These are phyloP conservation scores for Cornus suecica DNA, from an alignment of 148 eudicot genomes.

Conservation along the genomic window DNA sequence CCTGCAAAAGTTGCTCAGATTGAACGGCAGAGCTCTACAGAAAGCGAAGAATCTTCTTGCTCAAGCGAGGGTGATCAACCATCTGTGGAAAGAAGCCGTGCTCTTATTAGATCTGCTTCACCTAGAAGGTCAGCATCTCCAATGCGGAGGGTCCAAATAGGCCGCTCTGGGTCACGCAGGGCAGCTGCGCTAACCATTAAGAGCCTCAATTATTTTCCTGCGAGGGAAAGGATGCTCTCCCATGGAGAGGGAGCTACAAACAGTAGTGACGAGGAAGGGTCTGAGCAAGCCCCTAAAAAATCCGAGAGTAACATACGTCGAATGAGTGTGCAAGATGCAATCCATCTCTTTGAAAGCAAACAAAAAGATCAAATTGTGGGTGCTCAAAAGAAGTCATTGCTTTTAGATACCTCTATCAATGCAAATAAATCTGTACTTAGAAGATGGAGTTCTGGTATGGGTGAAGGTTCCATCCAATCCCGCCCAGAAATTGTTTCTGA, in stretches of 20 bases:
- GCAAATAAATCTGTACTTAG: constrained; percentile 69
- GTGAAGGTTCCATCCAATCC: constrained; percentile 41
- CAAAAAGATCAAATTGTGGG: constrained; percentile 63
- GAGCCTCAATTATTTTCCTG: constrained; percentile 67
- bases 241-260: constrained; percentile 36
- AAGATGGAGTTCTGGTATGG: constrained; percentile 91
- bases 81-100: constrained; percentile 76
- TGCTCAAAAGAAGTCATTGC: constrained; percentile 39
- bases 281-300: constrained; percentile 46
- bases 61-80: constrained; percentile 76
- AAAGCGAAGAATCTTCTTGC: constrained; percentile 58
- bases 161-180: constrained; percentile 82
- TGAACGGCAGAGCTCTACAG: constrained; percentile 69
- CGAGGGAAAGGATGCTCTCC: constrained; percentile 51
- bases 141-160: constrained; percentile 91
- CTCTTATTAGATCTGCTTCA: constrained; percentile 69
- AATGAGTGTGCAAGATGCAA: constrained; percentile 96
- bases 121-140: constrained; percentile 99
- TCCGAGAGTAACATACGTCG: constrained; percentile 57
- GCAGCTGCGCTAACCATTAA: constrained; percentile 76
- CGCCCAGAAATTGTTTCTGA: constrained; percentile 32
- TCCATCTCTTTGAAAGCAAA: constrained; percentile 86
- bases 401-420: constrained; percentile 41
- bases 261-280: constrained; percentile 58
- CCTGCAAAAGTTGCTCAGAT: constrained; percentile 86